Evolutionary conservation across 2,329 filamentous ascomycete genomes (phyloP), one percentile per base, ranked within the genome.

Genomic region (Aureobasidium sp.): DNA sequence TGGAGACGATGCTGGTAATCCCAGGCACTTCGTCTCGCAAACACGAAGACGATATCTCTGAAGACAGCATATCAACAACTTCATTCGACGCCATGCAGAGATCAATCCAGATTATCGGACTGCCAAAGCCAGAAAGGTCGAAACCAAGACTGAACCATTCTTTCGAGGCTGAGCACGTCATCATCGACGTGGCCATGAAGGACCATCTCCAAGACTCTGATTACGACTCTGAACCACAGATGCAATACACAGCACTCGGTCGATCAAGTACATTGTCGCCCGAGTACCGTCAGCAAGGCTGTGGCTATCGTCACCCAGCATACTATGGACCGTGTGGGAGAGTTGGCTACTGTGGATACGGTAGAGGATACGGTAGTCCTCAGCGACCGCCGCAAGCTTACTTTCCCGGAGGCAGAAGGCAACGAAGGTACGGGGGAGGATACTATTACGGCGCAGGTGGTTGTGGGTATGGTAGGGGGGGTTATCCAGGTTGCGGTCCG

Each of bases 221-320:
- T 48, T 58, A 58, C 42, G 31, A 58, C 42, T n/a, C 42, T 48
- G 54, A 48, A 19, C 31, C 54, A 27, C 40, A 58, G 9, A 48
- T 58, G 54, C 54, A 29, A 35, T 57, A 57, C 31, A n/a, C 22
- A n/a, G 39, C 40, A 24, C 53, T 40, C 17, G 5, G n/a, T 33
- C 45, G 42, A 45, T 8, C 45, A 12, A 45, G 45, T 24, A 8
- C 24, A 12, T 14, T 37, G 4, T 14, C 50, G 14, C 37, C 50
- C 35, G 27, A 42, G 54, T 48, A 48, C 17, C 19, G 31, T 58
- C 54, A 58, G 54, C 54, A 58, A 58, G 54, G 42, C 54, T 58
- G 39, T 39, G 54, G 42, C 7, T 48, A 48, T 48, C 42, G 42
- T 39, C 8, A 27, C 42, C 53, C 53, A 57, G 24, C 12, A 8